Base-by-base conservation (phyloP, 2,329 filamentous ascomycete genomes). In the Acephala macrosclerotiorum region DNA sequence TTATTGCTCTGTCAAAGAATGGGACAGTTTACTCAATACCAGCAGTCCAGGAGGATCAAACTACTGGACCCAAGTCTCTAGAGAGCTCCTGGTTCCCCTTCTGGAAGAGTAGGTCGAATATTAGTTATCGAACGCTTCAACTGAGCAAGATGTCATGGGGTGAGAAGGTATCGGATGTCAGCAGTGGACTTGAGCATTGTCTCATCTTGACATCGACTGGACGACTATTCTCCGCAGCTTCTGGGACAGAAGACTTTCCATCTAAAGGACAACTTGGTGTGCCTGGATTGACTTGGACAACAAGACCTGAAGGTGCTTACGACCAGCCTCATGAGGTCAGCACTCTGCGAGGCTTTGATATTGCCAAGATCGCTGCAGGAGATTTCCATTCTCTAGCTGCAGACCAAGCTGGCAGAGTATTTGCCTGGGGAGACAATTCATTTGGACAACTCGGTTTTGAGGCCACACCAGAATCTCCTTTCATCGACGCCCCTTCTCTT, bases 361-460 rank as follows among this genome's bases (percentile, higher is more conserved):
- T 96, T 55, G 79, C 82, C 5, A 86, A 92, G 70, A 90, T 98
- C 65, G 94, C 95, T 0, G 82, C 93, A 1, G 96, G 96, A 26
- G 94, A 97, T 75, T 89, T 90, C 71, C 96, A 99, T 79, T 97
- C 93, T 3, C 80, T 96, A 1, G 91, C 89, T 0, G 84, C 94
- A 18, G 92, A 95, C 75, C 86, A 87, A 66, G 83, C 90, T 60
- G 95, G 95, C 18, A 87, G 89, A 18, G 85, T 96, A 18, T 97
- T 96, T 77, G 84, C 89, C 7, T 98, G 97, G 80, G 96, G 96
- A 42, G 94, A 98, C 78, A 98, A 98, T 79, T 89, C 89, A 0
- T 87, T 88, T 51, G 96, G 96, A n/a, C 96, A 98, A 78, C 84
- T 98, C 3, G 95, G 95, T n/a, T 89, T 95, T 72, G 88, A 93